Conservation (phyloP, 345 rosid species). For the Anastatica hierochuntica region DNA sequence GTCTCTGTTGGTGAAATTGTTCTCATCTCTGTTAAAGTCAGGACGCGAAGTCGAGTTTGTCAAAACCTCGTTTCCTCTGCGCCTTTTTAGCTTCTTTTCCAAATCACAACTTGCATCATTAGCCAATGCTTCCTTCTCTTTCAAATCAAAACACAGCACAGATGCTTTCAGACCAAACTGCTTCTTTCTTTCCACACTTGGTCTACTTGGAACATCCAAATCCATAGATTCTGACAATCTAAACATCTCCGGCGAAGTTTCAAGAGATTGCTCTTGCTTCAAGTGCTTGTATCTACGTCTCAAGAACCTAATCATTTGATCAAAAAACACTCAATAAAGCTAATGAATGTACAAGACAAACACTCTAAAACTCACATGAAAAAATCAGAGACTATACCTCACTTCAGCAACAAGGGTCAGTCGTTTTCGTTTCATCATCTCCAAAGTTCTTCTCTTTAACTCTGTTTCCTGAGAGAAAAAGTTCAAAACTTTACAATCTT, state of each 20-base stretch:
- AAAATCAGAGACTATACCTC: conserved; percentile 32
- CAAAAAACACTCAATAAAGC: conserved; percentile 4
- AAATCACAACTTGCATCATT: conserved; percentile 19
- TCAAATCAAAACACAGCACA: conserved; percentile 20
- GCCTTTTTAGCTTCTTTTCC: conserved; percentile 30
- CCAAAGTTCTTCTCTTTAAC: conserved; percentile 37
- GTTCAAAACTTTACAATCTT: neutral
- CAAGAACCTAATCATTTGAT: conserved; percentile 43
- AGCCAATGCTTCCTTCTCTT: conserved; percentile 21
- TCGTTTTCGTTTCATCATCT: conserved; percentile 47
- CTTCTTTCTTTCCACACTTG: conserved; percentile 17
- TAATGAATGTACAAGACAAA: neutral
- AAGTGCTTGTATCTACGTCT: conserved; percentile 47
- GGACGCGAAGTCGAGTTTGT: conserved; percentile 9
- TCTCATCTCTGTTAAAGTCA: conserved; percentile 39
- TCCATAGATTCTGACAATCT: conserved; percentile 11
- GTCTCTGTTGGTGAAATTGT: conserved; percentile 22
- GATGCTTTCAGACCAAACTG: conserved; percentile 5
- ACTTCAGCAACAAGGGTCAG: conserved; percentile 55
- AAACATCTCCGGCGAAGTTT: neutral
- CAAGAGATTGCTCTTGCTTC: conserved; percentile 37
- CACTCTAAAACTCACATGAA: neutral
- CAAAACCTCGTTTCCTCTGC: conserved; percentile 19
- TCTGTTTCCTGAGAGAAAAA: conserved; percentile 45
- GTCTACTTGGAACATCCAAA: conserved; percentile 22